These are phyloP conservation scores for Sonneratia alba DNA, from an alignment of 345 rosid species.

Conservation along the genomic window DNA sequence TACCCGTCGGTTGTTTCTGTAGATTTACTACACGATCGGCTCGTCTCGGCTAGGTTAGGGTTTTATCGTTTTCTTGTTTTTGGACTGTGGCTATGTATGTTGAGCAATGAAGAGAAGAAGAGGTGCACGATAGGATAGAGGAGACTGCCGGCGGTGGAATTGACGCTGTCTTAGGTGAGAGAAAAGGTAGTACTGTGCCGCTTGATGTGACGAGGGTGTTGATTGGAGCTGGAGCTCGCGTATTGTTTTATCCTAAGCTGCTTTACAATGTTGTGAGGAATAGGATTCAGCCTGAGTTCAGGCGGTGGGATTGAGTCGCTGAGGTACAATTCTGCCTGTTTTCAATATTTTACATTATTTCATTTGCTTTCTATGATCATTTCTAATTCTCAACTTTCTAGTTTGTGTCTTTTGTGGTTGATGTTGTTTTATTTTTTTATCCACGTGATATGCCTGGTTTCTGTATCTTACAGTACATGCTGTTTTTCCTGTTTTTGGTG, in stretches of 20 bases:
- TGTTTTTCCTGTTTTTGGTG: not conserved
- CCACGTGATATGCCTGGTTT: not conserved
- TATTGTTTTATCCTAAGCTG: conserved; percentile 80
- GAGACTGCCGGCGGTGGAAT: conserved; percentile 6
- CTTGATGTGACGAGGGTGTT: conserved; percentile 54
- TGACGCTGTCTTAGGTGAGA: conserved; percentile 12
- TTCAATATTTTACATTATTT: not conserved
- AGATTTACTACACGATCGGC: no score
- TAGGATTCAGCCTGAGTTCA: conserved; percentile 71
- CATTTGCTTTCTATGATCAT: not conserved
- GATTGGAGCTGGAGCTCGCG: conserved; percentile 90
- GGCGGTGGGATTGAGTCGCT: conserved; percentile 91
- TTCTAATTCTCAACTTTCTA: not conserved
- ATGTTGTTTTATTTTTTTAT: not conserved
- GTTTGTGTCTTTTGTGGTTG: not conserved
- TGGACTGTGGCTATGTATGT: no score
- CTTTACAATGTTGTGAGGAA: conserved; percentile 90
- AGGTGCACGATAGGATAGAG: conserved; percentile 21
- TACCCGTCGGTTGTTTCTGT: no score
- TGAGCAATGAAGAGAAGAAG: conserved; percentile 11
- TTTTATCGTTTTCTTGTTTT: no score
- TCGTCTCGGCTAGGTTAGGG: no score
- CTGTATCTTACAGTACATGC: not conserved
- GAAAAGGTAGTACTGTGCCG: conserved; percentile 15
- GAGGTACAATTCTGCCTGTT: conserved; percentile 38